Base-by-base conservation (phyloP, 192 early-diverging fungal species). In the Gaertneriomyces semiglobifer region DNA sequence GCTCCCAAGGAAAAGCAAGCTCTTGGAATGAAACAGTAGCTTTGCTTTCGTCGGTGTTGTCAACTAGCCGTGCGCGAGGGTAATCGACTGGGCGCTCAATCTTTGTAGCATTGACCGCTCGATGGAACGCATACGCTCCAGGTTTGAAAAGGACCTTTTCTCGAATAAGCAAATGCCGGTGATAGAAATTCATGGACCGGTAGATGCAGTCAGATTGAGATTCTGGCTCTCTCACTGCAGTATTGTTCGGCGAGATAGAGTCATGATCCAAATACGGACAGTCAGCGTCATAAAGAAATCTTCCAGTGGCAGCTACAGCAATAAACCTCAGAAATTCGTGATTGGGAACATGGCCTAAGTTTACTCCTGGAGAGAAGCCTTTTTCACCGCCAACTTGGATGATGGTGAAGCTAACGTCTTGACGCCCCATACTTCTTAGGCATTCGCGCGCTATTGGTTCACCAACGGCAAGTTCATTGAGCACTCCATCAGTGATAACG, bases 341-440 rank as follows among this genome's bases (percentile, higher is more conserved):
- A 66, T 84, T 76, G 8, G 77, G 63, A 25, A 84, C 77, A 53
- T 79, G 73, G 9, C 83, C 83, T 65, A 78, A 77, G 51, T 80
- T 80, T 18, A 75, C 73, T 3, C 51, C 58, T 4, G 80, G 77
- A 25, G 59, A 62, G 71, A 76, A 84, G 4, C 83, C 83, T 9
- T 55, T 25, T 18, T 39, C 50, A 3, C 78, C 78, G 5, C 83
- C 83, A 38, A 78, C 67, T 69, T 84, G 83, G 45, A 84, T 77
- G 44, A 82, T 62, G 4, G 73, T 74, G 50, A 82, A 72, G 20
- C 65, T 41, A 2, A 75, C 75, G 38, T 72, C 65, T 12, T 72
- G 58, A 20, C 51, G 41, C 0, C 66, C 52, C 0, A 83, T 55
- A 40, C 71, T 52, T 7, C 70, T 61, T 51, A 75, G 75, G 10